Base-by-base conservation (phyloP, 2,329 filamentous ascomycete species). In the Pseudogymnoascus sp. region DNA sequence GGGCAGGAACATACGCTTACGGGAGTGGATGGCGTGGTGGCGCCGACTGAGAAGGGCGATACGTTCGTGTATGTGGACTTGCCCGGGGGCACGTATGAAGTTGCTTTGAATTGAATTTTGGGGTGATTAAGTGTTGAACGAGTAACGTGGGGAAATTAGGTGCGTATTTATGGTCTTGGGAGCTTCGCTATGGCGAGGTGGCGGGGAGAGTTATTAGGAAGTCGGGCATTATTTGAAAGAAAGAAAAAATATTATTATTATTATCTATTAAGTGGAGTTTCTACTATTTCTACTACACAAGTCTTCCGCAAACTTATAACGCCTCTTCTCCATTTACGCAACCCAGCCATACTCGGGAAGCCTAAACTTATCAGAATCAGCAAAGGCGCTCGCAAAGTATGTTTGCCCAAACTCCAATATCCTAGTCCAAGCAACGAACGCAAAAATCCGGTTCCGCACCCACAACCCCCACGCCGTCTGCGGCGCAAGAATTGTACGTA, bases 391-490 rank as follows among this genome's bases (percentile, higher is more conserved):
- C 5, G 67, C 72, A 33, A 76, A 70, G 63, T 71, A 70, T 61
- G 66, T 76, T 61, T 73, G 64, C 1, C 67, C 67, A 44, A 74
- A 73, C 15, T 69, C 71, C 50, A 71, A 67, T 23, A 78, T 65
- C 2, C 72, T 69, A 1, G 68, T 74, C 76, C 76, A 77, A 31
- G 71, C 69, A 13, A 80, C 64, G 5, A 80, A 69, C 3, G 71
- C 70, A 61, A 82, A 76, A 0, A 78, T 64, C 0, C 64, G 64
- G 59, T 82, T 80, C 26, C 80, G 71, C 23, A 81, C 1, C 76
- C 77, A 76, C 17, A 81, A 70, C 0, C 76, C 78, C 76, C 76
- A 79, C 6, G 69, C 70, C 7, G 77, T 78, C 69, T 80, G 77
- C n/a, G 79, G 79, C 7, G 74, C 76, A 21, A 81, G 36, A 26